Conservation (phyloP, 2,329 filamentous ascomycete genomes). For the Cercospora zeina region DNA sequence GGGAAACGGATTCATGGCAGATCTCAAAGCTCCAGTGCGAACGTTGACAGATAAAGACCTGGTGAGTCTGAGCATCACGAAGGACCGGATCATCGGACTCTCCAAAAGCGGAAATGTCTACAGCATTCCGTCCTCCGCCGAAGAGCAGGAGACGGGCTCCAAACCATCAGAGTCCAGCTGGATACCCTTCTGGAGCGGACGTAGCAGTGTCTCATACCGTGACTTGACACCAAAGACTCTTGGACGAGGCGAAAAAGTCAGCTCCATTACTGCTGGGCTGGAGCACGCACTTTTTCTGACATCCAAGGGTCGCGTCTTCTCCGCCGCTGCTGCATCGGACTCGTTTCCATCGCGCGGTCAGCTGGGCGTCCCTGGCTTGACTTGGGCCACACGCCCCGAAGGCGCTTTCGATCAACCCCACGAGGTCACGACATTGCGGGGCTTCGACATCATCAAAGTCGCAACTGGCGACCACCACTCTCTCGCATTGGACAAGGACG, state of each 20-base stretch:
- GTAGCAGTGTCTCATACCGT: slow-evolving; percentile 68
- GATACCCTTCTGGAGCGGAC: slow-evolving; percentile 70
- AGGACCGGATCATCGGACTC: slow-evolving; percentile 79
- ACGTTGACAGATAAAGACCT: slow-evolving; percentile 83
- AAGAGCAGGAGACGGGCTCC: slow-evolving; percentile 65
- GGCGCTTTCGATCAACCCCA: slow-evolving; percentile 81
- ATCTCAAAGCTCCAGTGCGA: slow-evolving; percentile 61
- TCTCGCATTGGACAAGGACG: slow-evolving; percentile 71
- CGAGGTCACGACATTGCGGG: slow-evolving; percentile 70
- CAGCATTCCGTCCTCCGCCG: slow-evolving; percentile 74
- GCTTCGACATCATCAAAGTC: slow-evolving; percentile 70
- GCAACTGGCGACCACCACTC: slow-evolving; percentile 88
- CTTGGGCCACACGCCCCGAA: slow-evolving; percentile 72
- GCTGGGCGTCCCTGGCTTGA: slow-evolving; percentile 79
- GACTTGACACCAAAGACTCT: slow-evolving; percentile 66
- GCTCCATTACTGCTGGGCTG: slow-evolving; percentile 71
- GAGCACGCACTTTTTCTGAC: slow-evolving; percentile 88
- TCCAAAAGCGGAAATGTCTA: slow-evolving; percentile 75
- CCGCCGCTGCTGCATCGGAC: slow-evolving; percentile 76
- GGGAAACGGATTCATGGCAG: slow-evolving; percentile 73
- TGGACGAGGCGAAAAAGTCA: slow-evolving; percentile 69
- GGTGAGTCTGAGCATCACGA: slow-evolving; percentile 71
- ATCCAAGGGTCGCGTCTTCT: slow-evolving; percentile 80
- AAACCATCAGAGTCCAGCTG: slow-evolving; percentile 68
- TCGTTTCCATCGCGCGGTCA: slow-evolving; percentile 81